Evolutionary conservation across 106 monocot genomes (phyloP), one percentile per base, ranked within the genome.

Genomic region (Narthecium ossifragum): DNA sequence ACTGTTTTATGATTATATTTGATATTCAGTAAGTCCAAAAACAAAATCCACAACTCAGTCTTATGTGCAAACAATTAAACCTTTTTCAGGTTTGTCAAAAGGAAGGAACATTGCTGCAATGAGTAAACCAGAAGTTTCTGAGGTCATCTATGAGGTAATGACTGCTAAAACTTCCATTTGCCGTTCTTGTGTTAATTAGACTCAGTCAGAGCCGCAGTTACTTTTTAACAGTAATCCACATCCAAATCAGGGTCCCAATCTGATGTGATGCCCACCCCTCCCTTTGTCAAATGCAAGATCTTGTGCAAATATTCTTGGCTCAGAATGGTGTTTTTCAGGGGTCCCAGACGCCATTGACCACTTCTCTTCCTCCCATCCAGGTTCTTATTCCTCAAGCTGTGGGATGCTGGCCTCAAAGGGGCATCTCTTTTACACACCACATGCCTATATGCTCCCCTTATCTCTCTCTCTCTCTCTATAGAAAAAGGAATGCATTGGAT

Each of bases 351-450:
- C 41, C 28, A 43, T 43, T 43, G 43, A 43, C 43, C 43, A 13
- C 14, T 43, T 43, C 43, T 6, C 11, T 43, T 13, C 18, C 2
- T 43, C 18, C 17, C 18, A 17, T 43, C 18, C 0, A 4, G 43
- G 43, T 43, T 43, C 43, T 43, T 43, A 43, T 43, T 43, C 43
- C 18, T 6, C 43, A 43, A 18, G n/a, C n/a, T n/a, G n/a, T n/a
- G n/a, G n/a, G n/a, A n/a, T n/a, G 6, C 17, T 43, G 43, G 43
- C 43, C 43, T 18, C 33, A 29, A 18, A 12, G 40, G 21, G 56
- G 73, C 73, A 73, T 66, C 73, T 67, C 61, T 28, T 61, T 53
- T 60, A 60, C 66, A 40, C 32, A 53, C 61, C 66, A 60, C 67
- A 22, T 34, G 40, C n/a, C 31, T 15, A 43, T 32, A 50, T 31